Conservation (phyloP, 1,284 basidiomycete genomes). For the Anthracocystis walkeri region DNA sequence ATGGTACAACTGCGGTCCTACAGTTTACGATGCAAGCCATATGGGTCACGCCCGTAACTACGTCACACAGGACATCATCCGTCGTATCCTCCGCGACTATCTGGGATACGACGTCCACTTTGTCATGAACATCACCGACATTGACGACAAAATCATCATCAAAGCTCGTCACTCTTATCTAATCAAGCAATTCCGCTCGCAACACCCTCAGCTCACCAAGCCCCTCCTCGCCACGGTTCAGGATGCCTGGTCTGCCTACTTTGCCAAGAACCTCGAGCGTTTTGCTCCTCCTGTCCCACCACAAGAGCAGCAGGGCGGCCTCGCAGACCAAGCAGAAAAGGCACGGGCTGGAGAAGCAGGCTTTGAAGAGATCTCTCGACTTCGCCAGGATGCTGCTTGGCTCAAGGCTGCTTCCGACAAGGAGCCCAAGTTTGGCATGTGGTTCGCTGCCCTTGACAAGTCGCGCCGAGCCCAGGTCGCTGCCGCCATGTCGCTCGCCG, state of each 20-base stretch:
- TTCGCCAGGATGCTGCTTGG: constrained; percentile 57
- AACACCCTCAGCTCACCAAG: constrained; percentile 51
- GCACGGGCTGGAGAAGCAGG: constrained; percentile 59
- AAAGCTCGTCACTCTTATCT: constrained; percentile 72
- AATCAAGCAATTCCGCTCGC: constrained; percentile 71
- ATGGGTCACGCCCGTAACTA: constrained; percentile 99
- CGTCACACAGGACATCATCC: constrained; percentile 94
- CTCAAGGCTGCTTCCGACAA: constrained; percentile 47
- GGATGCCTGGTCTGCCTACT: constrained; percentile 61
- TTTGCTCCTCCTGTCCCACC: constrained; percentile 64
- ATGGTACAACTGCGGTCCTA: constrained; percentile 99
- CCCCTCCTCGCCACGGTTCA: constrained; percentile 57
- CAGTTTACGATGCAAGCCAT: constrained; percentile 97
- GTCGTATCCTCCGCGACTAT: constrained; percentile 92
- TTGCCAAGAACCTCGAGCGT: constrained; percentile 56
- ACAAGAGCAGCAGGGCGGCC: constrained; percentile 49
- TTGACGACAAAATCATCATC: constrained; percentile 91
- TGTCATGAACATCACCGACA: constrained; percentile 99
- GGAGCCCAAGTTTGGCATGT: constrained; percentile 67
- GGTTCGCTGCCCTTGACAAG: constrained; percentile 60
- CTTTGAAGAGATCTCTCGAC: constrained; percentile 60
- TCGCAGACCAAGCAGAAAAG: constrained; percentile 43
- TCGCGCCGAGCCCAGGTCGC: constrained; percentile 64
- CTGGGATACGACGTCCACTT: constrained; percentile 98
- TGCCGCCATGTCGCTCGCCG: constrained; percentile 60